A percentile compares a stretch with the other conserved stretches of the same genome.
phyloP scores from a whole-genome alignment of 1,284 basidiomycete species.

The Tausonia pullulans region DNA sequence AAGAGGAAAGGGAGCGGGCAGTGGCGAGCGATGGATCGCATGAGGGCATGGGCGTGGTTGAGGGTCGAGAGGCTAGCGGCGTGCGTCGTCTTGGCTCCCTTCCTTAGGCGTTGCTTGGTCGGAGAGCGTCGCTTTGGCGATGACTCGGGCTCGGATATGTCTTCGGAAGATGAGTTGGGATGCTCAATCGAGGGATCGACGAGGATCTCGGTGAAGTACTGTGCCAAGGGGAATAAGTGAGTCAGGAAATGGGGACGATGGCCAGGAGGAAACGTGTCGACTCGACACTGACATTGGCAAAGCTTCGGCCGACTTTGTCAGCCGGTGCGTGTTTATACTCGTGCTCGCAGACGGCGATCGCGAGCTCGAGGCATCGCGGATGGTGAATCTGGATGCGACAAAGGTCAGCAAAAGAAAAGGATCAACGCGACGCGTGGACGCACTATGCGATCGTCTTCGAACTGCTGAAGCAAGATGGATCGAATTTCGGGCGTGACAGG shows the following conservation, averaged over 20 bases:
- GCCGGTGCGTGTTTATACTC: slow-evolving; percentile 41
- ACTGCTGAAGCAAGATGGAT: slow-evolving; percentile 73
- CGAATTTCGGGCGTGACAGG: slow-evolving; percentile 65
- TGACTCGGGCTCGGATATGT: no score
- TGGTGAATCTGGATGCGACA: background rate
- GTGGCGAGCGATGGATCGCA: slow-evolving; percentile 68
- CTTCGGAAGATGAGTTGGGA: no score
- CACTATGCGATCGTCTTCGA: slow-evolving; percentile 47
- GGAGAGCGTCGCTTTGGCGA: no score
- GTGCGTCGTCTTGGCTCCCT: slow-evolving; percentile 3
- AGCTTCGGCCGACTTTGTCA: slow-evolving; percentile 78
- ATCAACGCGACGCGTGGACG: background rate
- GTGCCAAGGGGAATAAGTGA: slow-evolving; percentile 4
- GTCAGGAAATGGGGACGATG: background rate
- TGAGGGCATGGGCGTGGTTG: slow-evolving; percentile 66
- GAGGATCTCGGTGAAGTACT: slow-evolving; percentile 80
- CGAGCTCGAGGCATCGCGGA: slow-evolving; percentile 41
- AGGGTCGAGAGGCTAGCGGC: slow-evolving; percentile 27
- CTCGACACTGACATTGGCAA: slow-evolving; percentile 47
- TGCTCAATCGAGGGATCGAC: slow-evolving; percentile 19
- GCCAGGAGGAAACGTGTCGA: background rate
- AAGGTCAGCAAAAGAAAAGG: slow-evolving; percentile 11
- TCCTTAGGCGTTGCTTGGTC: background rate
- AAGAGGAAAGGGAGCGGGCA: slow-evolving; percentile 74
- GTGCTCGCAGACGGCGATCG: slow-evolving; percentile 69